Conservation (phyloP, 2,329 filamentous ascomycete species). For the Arthrobotrys iridis region DNA sequence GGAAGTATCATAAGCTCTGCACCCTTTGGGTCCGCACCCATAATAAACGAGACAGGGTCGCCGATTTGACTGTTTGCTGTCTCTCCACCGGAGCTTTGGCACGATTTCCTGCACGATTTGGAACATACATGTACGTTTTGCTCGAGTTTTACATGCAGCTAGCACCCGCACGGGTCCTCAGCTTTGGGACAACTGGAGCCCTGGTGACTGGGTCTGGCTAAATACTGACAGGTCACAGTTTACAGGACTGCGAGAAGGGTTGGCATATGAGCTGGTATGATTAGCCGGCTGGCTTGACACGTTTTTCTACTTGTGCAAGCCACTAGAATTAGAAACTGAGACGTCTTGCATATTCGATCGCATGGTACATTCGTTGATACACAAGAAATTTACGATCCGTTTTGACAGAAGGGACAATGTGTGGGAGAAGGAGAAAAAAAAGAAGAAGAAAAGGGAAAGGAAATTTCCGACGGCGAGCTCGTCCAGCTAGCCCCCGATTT, state of each 20-base stretch:
- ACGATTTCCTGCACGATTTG: conserved; percentile 42
- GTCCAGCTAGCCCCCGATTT: conserved; percentile 22
- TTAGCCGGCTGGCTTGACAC: conserved; percentile 38
- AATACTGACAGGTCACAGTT: conserved; percentile 35
- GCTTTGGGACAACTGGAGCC: conserved; percentile 39
- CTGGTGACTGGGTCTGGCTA: conserved; percentile 32
- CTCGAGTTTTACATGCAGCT: conserved; percentile 28
- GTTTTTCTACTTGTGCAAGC: conserved; percentile 21
- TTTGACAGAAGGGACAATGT: neutral
- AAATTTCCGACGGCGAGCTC: neutral
- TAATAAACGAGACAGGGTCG: conserved; percentile 31
- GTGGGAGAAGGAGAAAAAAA: neutral
- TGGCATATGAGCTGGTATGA: conserved; percentile 13
- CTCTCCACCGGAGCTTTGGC: conserved; percentile 28
- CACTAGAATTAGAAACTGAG: conserved; percentile 37
- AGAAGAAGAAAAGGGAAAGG: conserved; percentile 8
- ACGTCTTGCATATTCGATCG: conserved; percentile 15
- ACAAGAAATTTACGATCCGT: conserved; percentile 17
- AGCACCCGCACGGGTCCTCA: conserved; percentile 52
- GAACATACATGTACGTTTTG: conserved; percentile 32
- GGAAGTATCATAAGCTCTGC: conserved; percentile 16
- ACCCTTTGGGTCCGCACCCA: neutral
- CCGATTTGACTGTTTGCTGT: conserved; percentile 40
- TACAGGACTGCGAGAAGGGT: conserved; percentile 3
- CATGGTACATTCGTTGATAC: neutral